phyloP scores from a whole-genome alignment of 768 basidiomycete genomes.

The Mycena pura region DNA sequence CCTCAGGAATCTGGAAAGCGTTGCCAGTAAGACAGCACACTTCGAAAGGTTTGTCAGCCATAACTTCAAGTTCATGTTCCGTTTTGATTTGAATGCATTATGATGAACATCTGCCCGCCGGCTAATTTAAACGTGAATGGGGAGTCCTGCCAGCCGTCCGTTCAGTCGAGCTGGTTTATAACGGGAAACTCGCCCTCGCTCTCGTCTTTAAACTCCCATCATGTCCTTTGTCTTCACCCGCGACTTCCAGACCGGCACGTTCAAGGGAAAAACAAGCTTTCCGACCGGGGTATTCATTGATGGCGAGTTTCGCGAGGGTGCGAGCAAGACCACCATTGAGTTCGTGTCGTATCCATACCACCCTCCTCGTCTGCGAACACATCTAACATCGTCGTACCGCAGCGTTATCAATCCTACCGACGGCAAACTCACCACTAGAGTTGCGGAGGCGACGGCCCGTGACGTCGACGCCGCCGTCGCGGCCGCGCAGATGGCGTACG shows the following conservation, averaged over 20 bases:
- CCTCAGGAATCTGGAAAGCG: too few relatives aligned
- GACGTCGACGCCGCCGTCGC: constrained; percentile 83
- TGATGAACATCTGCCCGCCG: too few relatives aligned
- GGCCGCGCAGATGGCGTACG: constrained; percentile 53
- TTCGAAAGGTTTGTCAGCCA: too few relatives aligned
- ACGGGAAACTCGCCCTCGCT: too few relatives aligned
- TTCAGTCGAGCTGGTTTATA: too few relatives aligned
- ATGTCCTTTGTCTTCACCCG: constrained; percentile 53
- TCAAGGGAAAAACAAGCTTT: constrained; percentile 53
- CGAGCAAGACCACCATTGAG: constrained; percentile 69
- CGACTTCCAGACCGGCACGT: constrained; percentile 48
- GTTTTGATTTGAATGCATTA: too few relatives aligned
- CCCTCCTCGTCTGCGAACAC: not conserved
- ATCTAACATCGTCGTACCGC: constrained; percentile 4
- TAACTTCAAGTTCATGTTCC: too few relatives aligned
- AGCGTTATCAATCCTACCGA: constrained; percentile 75
- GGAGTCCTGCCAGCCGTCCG: too few relatives aligned
- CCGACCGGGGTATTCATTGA: constrained; percentile 74
- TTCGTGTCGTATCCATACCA: constrained; percentile 44
- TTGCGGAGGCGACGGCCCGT: constrained; percentile 64
- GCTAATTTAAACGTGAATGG: too few relatives aligned
- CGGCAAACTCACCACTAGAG: constrained; percentile 64
- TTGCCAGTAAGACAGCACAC: too few relatives aligned
- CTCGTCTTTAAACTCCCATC: too few relatives aligned
- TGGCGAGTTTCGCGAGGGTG: constrained; percentile 68